Percentiles rank a stretch among this genome's conserved stretches.
These are phyloP conservation scores for Euryodendron excelsum DNA, from an alignment of 148 eudicot species.

Conservation along the genomic window DNA sequence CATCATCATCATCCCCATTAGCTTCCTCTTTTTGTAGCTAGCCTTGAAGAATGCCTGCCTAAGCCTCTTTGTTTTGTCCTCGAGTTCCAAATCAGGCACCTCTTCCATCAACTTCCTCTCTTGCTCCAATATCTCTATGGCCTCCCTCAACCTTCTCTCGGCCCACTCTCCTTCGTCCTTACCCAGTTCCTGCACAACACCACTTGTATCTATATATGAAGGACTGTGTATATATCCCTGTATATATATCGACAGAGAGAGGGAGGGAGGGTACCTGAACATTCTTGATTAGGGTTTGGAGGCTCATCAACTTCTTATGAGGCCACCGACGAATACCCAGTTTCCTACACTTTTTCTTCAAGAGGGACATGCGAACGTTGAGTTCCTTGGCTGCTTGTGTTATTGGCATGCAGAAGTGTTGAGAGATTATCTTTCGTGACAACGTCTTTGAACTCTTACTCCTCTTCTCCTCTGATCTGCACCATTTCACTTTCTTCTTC, in stretches of 20 bases:
- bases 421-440: slow-evolving; percentile 51
- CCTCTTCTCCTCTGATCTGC: not conserved
- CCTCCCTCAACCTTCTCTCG: slow-evolving; percentile 51
- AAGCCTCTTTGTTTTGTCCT: slow-evolving; percentile 76
- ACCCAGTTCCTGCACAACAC: slow-evolving; percentile 44
- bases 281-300: slow-evolving; percentile 81
- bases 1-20: slow-evolving; percentile 26
- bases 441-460: slow-evolving; percentile 30
- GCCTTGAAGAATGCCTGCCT: slow-evolving; percentile 96
- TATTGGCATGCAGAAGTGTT: slow-evolving; percentile 87
- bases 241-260: too few species aligned
- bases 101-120: slow-evolving; percentile 81
- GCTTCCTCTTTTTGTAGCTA: slow-evolving; percentile 83
- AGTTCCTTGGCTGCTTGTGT: slow-evolving; percentile 83
- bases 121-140: slow-evolving; percentile 52
- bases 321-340: slow-evolving; percentile 90
- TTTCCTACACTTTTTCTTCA: slow-evolving; percentile 83
- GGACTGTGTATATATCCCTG: not conserved
- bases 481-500: not conserved
- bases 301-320: slow-evolving; percentile 80
- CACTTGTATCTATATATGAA: not conserved
- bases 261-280: slow-evolving; percentile 57
- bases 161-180: slow-evolving; percentile 45
- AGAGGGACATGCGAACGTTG: slow-evolving; percentile 66
- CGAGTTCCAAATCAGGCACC: slow-evolving; percentile 67